phyloP scores from a whole-genome alignment of 305 asterid genomes.

The Solanum hybrid region DNA sequence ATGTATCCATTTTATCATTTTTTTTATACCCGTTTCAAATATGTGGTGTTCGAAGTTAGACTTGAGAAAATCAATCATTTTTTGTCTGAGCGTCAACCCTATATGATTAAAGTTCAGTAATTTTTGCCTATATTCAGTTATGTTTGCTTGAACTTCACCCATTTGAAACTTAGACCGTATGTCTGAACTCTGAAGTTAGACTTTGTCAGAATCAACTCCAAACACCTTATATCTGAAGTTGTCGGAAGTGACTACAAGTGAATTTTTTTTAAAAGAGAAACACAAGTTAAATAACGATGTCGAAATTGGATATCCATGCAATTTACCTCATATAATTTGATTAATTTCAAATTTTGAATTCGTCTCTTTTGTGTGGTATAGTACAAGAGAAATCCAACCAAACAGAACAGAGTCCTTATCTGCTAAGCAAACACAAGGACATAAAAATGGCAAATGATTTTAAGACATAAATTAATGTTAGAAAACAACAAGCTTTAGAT shows the following conservation, averaged over 20 bases:
- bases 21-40: not conserved
- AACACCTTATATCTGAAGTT: not conserved
- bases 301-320: not conserved
- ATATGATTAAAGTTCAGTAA: fast-evolving
- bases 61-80: not conserved
- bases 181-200: not conserved
- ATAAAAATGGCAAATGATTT: not conserved
- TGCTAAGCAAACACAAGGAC: not conserved
- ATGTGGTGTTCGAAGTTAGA: not conserved
- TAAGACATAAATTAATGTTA: not conserved
- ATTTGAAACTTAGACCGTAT: not conserved
- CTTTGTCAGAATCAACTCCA: not conserved
- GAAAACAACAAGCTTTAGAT: not conserved
- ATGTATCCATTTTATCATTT: no score
- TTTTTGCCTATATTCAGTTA: fast-evolving
- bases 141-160: not conserved
- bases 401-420: not conserved
- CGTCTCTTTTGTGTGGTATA: fast-evolving
- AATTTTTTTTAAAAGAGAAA: not conserved
- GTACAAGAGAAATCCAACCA: not conserved
- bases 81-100: not conserved
- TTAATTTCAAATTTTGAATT: not conserved
- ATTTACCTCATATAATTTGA: not conserved
- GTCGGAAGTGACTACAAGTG: not conserved
- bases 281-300: not conserved